Conservation (phyloP, 1,284 basidiomycete genomes). For the Amylostereum areolatum region DNA sequence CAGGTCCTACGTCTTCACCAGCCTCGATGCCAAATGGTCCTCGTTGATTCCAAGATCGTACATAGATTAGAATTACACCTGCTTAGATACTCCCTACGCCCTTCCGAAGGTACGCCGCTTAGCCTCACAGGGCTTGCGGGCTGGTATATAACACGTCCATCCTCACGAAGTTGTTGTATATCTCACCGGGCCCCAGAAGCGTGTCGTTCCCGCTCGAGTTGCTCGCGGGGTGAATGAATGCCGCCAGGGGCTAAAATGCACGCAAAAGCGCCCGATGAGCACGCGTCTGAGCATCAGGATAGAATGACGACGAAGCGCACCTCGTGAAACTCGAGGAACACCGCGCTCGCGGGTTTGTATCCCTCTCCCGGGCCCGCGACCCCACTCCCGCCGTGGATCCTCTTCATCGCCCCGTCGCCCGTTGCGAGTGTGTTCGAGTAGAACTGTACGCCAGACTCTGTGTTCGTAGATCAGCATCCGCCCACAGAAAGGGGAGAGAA, state of each 20-base stretch:
- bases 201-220: constrained; percentile 23
- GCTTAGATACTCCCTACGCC: too few species aligned
- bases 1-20: too few species aligned
- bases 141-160: constrained; percentile 25
- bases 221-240: constrained; percentile 9
- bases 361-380: constrained; percentile 49
- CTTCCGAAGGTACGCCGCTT: too few species aligned
- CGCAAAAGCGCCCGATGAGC: background rate
- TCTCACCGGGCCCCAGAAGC: constrained; percentile 26
- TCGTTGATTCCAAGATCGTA: too few species aligned
- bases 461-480: constrained; percentile 1
- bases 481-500: background rate
- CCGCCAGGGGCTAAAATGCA: constrained; percentile 5
- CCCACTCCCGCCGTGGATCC: constrained; percentile 70
- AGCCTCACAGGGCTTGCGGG: background rate
- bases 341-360: constrained; percentile 55
- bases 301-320: constrained; percentile 26
- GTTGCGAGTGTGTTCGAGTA: constrained; percentile 55
- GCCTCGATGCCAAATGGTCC: too few species aligned
- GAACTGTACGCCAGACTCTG: constrained; percentile 70
- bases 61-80: too few species aligned
- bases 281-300: constrained; percentile 19
- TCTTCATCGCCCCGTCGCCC: constrained; percentile 53
- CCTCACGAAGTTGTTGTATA: constrained; percentile 29
- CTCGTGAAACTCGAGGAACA: constrained; percentile 73